A percentile compares a stretch with the other conserved stretches of the same genome.
phyloP scores from a whole-genome alignment of 2,329 filamentous ascomycete genomes.

The Neofusicoccum sp. region DNA sequence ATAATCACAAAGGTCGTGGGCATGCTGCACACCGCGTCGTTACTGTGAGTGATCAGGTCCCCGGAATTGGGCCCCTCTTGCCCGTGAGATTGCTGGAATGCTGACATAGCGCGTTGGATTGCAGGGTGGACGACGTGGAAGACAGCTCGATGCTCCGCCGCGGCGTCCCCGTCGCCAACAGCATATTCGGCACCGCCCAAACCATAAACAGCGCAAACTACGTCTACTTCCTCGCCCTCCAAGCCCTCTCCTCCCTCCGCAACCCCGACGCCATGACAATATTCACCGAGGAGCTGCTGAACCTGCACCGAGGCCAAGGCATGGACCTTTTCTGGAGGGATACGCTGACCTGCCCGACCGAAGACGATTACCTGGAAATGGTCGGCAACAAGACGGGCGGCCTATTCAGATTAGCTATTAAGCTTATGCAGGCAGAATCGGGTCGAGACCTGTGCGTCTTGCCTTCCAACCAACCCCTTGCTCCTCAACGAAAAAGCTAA shows the following conservation, averaged over 20 bases:
- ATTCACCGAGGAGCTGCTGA: slow-evolving; percentile 78
- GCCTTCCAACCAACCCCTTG: slow-evolving; percentile 13
- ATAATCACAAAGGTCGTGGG: slow-evolving; percentile 77
- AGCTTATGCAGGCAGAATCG: slow-evolving; percentile 80
- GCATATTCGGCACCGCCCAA: slow-evolving; percentile 80
- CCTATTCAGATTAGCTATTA: slow-evolving; percentile 78
- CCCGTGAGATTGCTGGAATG: slow-evolving; percentile 1
- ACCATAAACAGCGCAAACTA: slow-evolving; percentile 92
- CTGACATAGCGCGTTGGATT: slow-evolving; percentile 17
- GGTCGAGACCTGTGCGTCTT: slow-evolving; percentile 42
- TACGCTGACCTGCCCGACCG: slow-evolving; percentile 76
- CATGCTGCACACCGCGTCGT: slow-evolving; percentile 81
- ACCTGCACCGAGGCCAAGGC: slow-evolving; percentile 82
- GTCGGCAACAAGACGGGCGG: slow-evolving; percentile 88
- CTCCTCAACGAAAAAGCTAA: neutral
- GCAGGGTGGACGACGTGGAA: slow-evolving; percentile 76
- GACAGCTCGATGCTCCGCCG: slow-evolving; percentile 74
- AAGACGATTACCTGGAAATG: slow-evolving; percentile 93
- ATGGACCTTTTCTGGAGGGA: slow-evolving; percentile 93
- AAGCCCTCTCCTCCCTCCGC: slow-evolving; percentile 68
- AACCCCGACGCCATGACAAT: slow-evolving; percentile 66
- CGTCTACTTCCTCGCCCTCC: slow-evolving; percentile 77
- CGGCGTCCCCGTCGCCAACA: slow-evolving; percentile 78
- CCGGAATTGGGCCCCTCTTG: neutral
- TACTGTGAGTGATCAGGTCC: slow-evolving; percentile 58